Conservation (phyloP, 2,329 filamentous ascomycete genomes). For the Calonectria pseudoreteaudii region DNA sequence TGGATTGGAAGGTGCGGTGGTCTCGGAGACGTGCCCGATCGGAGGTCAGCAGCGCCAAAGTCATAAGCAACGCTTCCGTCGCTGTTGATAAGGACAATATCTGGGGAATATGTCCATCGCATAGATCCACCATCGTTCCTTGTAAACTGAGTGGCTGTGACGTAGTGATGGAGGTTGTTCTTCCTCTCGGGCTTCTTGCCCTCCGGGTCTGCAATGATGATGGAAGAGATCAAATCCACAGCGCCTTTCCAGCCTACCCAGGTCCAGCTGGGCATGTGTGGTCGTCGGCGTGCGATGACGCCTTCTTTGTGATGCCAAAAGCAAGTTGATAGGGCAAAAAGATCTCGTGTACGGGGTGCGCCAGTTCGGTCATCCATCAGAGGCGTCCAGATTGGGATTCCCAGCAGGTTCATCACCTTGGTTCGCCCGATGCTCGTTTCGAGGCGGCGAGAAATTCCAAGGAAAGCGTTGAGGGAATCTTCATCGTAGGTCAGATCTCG, state of each 20-base stretch:
- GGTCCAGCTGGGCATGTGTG: constrained; percentile 51
- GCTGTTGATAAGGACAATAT: constrained; percentile 44
- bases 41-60: constrained; percentile 36
- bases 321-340: constrained; percentile 50
- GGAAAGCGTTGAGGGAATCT: constrained; percentile 49
- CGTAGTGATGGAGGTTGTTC: constrained; percentile 50
- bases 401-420: constrained; percentile 46
- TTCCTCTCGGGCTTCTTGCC: constrained; percentile 44
- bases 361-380: constrained; percentile 27
- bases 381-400: constrained; percentile 49
- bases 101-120: constrained; percentile 50
- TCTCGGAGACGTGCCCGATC: constrained; percentile 28
- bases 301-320: constrained; percentile 51
- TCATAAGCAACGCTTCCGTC: constrained; percentile 48
- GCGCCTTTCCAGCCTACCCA: constrained; percentile 52
- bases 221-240: constrained; percentile 49
- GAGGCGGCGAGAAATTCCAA: constrained; percentile 46
- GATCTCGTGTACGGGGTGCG: constrained; percentile 45
- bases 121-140: constrained; percentile 46
- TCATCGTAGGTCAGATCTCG: constrained; percentile 45
- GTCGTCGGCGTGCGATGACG: constrained; percentile 39
- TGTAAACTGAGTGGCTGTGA: constrained; percentile 49
- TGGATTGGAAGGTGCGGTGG: constrained; percentile 40
- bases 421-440: constrained; percentile 46
- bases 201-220: constrained; percentile 47